phyloP scores from a whole-genome alignment of 352 stramenopile genomes.

The Peronosclerospora sorghi region DNA sequence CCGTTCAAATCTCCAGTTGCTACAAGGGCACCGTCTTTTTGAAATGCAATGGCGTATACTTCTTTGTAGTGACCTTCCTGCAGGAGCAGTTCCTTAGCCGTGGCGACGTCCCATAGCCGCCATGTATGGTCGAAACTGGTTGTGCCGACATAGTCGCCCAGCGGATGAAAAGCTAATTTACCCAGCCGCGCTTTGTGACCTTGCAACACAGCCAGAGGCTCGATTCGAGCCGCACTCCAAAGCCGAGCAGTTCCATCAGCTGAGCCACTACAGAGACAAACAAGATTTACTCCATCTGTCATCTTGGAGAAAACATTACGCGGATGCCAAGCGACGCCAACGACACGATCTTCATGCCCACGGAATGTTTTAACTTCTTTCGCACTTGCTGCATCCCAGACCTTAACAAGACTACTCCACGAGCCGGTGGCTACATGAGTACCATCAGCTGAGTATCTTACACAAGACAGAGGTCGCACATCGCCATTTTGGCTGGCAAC shows the following conservation, averaged over 20 bases:
- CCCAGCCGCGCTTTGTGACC: conserved; percentile 67
- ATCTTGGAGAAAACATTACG: conserved; percentile 38
- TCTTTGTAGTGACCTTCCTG: conserved; percentile 95
- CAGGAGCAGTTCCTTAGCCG: conserved; percentile 84
- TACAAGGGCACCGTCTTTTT: conserved; percentile 89
- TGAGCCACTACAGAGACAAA: conserved; percentile 68
- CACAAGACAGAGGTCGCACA: conserved; percentile 78
- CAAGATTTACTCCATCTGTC: conserved; percentile 38
- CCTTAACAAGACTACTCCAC: conserved; percentile 90
- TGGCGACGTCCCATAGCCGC: conserved; percentile 96
- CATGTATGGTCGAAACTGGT: conserved; percentile 96
- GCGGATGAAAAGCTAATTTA: conserved; percentile 91
- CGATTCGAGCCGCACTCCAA: conserved; percentile 45
- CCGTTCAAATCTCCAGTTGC: conserved; percentile 92
- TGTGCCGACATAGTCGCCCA: conserved; percentile 87
- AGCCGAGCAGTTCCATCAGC: conserved; percentile 69
- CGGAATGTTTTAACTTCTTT: conserved; percentile 64
- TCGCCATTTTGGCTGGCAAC: conserved; percentile 92
- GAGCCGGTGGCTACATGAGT: conserved; percentile 81
- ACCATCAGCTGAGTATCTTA: conserved; percentile 53
- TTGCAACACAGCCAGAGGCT: conserved; percentile 48
- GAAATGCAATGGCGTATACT: conserved; percentile 93
- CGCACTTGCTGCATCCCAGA: conserved; percentile 84
- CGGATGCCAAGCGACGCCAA: conserved; percentile 79
- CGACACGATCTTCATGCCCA: conserved; percentile 83